phyloP scores from a whole-genome alignment of 176 grass and related monocot genomes.

The Avena eriantha region DNA sequence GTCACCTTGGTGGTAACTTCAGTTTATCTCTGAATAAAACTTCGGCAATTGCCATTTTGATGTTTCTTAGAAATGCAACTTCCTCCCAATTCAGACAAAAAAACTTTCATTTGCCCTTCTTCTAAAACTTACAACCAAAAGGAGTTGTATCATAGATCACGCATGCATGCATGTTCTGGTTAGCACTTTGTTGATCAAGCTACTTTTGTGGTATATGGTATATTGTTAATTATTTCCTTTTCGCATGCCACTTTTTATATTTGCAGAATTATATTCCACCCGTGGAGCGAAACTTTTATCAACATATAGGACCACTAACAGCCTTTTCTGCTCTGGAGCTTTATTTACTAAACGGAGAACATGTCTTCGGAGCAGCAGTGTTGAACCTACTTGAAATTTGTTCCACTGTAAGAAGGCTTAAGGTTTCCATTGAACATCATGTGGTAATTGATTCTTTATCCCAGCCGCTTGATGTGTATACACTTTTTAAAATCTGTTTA shows the following conservation, averaged over 20 bases:
- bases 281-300: not conserved
- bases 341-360: not conserved
- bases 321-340: not conserved
- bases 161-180: not conserved
- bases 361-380: conserved; percentile 5
- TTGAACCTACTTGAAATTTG: conserved; percentile 5
- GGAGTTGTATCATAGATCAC: not conserved
- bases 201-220: not conserved
- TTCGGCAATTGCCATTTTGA: no score
- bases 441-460: not conserved
- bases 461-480: not conserved
- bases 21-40: no score
- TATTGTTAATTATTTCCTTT: not conserved
- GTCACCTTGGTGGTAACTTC: no score
- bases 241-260: not conserved
- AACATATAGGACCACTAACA: not conserved
- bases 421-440: not conserved
- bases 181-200: not conserved
- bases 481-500: not conserved
- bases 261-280: not conserved
- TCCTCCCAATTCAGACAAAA: not conserved
- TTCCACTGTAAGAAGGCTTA: conserved; percentile 1
- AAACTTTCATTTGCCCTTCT: not conserved
- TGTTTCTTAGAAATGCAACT: not conserved
- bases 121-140: not conserved